phyloP scores from a whole-genome alignment of 768 basidiomycete genomes.

The Leucocoprinus leucothites region DNA sequence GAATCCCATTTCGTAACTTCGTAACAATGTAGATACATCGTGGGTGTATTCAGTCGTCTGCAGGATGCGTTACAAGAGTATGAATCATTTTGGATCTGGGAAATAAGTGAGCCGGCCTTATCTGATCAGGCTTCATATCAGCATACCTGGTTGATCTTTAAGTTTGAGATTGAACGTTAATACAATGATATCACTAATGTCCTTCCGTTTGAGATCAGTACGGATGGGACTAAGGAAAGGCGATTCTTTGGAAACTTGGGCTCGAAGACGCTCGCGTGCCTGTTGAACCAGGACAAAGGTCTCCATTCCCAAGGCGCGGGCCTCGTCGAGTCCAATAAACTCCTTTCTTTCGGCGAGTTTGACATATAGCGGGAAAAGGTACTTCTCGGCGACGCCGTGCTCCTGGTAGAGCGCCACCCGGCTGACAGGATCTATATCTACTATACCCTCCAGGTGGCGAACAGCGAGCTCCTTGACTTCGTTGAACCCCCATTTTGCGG shows the following conservation, averaged over 20 bases:
- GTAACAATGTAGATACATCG: too few species aligned
- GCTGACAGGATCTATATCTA: not conserved
- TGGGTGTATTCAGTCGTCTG: too few species aligned
- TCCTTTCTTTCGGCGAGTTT: not conserved
- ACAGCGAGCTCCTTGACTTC: conserved; percentile 1
- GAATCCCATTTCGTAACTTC: too few species aligned
- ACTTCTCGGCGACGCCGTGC: not conserved
- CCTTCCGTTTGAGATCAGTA: not conserved
- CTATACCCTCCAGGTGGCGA: not conserved
- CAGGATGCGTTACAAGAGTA: too few species aligned
- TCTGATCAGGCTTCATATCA: not conserved
- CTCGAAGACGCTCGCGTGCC: conserved; percentile 48
- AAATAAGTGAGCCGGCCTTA: not conserved
- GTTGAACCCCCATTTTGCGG: conserved; percentile 4
- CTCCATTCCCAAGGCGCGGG: conserved; percentile 49
- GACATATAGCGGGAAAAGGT: conserved; percentile 2
- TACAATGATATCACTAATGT: not conserved
- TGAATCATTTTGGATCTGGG: too few species aligned
- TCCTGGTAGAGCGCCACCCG: conserved; percentile 1
- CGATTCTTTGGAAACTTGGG: conserved; percentile 13
- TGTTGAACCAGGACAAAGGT: conserved; percentile 49
- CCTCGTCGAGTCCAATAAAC: conserved; percentile 52
- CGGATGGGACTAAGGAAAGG: not conserved
- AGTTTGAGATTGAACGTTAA: not conserved
- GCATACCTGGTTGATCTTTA: not conserved